A percentile compares a stretch with the other conserved stretches of the same genome.
Conservation (phyloP, 148 eudicot genomes). For the Diospyros kaki region DNA sequence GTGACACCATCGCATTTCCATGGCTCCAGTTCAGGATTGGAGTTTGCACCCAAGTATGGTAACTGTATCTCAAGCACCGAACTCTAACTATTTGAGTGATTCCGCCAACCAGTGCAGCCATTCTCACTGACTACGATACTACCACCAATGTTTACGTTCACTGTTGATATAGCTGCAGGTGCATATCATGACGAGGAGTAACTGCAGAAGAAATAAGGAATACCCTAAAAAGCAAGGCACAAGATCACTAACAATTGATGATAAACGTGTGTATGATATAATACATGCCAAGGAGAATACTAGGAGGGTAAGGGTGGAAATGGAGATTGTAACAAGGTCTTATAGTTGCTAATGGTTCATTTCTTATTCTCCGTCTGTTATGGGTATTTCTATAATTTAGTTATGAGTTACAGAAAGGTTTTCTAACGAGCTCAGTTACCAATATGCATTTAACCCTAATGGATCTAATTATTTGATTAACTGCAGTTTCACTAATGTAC, state of each 20-base stretch:
- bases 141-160: background rate
- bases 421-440: background rate
- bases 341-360: no score
- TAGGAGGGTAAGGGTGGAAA: no score
- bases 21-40: background rate
- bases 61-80: constrained; percentile 23
- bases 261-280: background rate
- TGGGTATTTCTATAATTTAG: background rate
- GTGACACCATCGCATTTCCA: background rate
- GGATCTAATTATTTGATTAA: background rate
- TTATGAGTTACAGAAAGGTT: background rate
- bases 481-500: no score
- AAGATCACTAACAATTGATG: background rate
- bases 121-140: constrained; percentile 1
- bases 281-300: no score
- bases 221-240: constrained; percentile 3
- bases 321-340: no score
- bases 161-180: background rate
- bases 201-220: background rate
- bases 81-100: constrained; percentile 18
- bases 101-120: constrained; percentile 24
- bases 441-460: background rate
- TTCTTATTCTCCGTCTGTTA: background rate
- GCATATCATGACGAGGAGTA: background rate
- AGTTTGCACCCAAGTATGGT: constrained; percentile 11